Conservation (phyloP, 1,139 yeast species). For the Magnusiomyces sp. region DNA sequence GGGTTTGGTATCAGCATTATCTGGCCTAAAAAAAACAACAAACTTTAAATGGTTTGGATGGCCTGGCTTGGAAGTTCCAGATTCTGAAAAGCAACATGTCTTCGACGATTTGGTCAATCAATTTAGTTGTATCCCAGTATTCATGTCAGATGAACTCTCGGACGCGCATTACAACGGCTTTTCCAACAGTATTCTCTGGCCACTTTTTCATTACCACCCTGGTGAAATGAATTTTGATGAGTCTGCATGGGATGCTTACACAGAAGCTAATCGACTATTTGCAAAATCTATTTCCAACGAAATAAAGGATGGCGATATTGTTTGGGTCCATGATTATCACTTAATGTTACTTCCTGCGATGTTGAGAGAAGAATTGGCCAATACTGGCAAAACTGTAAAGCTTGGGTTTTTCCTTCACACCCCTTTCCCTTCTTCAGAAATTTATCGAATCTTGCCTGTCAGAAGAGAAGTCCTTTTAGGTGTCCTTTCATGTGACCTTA, state of each 20-base stretch:
- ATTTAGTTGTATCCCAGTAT: slow-evolving; percentile 87
- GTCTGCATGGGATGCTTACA: slow-evolving; percentile 95
- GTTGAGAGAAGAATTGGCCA: slow-evolving; percentile 58
- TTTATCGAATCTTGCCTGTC: slow-evolving; percentile 90
- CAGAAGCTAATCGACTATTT: slow-evolving; percentile 82
- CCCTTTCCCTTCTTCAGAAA: slow-evolving; percentile 96
- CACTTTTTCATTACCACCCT: slow-evolving; percentile 95
- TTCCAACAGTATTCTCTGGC: slow-evolving; percentile 89
- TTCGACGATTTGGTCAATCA: slow-evolving; percentile 61
- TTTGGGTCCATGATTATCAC: slow-evolving; percentile 98
- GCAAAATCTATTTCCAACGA: slow-evolving; percentile 65
- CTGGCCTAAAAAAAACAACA: slow-evolving; percentile 77
- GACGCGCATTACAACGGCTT: slow-evolving; percentile 96
- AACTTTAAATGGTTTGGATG: slow-evolving; percentile 98
- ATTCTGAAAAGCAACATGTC: slow-evolving; percentile 60
- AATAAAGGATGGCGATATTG: slow-evolving; percentile 75
- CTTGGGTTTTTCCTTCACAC: slow-evolving; percentile 95
- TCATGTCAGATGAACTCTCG: slow-evolving; percentile 78
- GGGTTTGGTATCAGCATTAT: slow-evolving; percentile 91
- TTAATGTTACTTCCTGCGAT: slow-evolving; percentile 90
- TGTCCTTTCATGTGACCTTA: slow-evolving; percentile 84
- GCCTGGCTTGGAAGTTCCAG: slow-evolving; percentile 89
- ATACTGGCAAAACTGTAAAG: slow-evolving; percentile 46
- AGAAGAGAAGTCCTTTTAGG: slow-evolving; percentile 88
- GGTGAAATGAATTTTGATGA: slow-evolving; percentile 99